These are phyloP conservation scores for Zychaea mexicana DNA, from an alignment of 371 early-diverging fungal species.

Conservation along the genomic window DNA sequence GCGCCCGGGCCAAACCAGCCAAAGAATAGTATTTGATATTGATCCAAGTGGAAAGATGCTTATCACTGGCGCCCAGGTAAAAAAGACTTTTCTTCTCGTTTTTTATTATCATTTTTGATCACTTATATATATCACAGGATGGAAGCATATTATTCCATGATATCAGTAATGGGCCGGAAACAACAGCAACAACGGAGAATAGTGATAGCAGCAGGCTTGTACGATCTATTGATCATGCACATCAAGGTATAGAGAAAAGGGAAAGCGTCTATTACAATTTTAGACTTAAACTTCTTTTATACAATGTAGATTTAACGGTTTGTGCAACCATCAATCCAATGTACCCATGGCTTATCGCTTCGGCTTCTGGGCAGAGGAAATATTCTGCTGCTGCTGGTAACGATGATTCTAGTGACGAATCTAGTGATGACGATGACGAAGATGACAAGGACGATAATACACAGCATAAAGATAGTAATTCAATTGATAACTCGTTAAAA, in stretches of 20 bases:
- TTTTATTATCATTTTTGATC: not conserved
- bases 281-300: not conserved
- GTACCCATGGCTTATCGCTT: slow-evolving; percentile 54
- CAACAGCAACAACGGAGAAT: too few relatives aligned
- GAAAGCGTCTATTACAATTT: too few relatives aligned
- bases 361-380: slow-evolving; percentile 71
- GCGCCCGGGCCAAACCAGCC: slow-evolving; percentile 64
- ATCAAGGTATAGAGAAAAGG: slow-evolving; percentile 24
- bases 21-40: slow-evolving; percentile 70
- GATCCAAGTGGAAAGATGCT: slow-evolving; percentile 59
- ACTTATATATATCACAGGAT: slow-evolving; percentile 18
- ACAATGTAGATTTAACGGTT: slow-evolving; percentile 50
- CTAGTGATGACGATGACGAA: slow-evolving; percentile 1
- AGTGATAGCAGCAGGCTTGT: too few relatives aligned
- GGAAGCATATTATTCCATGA: slow-evolving; percentile 57
- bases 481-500: slow-evolving; percentile 50
- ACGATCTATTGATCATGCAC: slow-evolving; percentile 12
- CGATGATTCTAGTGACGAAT: slow-evolving; percentile 10
- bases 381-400: slow-evolving; percentile 23
- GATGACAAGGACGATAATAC: slow-evolving; percentile 8
- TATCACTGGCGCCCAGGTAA: slow-evolving; percentile 60
- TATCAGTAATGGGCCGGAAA: slow-evolving; percentile 22
- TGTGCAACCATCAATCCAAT: slow-evolving; percentile 63
- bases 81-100: slow-evolving; percentile 10
- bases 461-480: not conserved